Evolutionary conservation across 106 monocot species (phyloP).

Genomic region (Phalaenopsis aphrodite): DNA sequence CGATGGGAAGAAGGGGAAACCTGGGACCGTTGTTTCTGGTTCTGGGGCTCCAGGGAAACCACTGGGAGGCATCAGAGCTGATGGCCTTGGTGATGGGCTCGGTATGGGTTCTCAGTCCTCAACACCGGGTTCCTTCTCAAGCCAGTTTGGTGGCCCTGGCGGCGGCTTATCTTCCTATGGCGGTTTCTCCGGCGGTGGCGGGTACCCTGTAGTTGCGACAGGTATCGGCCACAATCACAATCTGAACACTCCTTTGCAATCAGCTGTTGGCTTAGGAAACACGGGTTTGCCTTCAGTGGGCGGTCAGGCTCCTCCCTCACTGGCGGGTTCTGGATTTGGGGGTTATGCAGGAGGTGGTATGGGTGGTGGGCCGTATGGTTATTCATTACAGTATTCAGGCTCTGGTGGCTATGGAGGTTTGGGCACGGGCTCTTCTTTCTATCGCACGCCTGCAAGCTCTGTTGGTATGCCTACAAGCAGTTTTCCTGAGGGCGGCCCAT

Average conservation of each 20-base stretch:
- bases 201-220: not conserved
- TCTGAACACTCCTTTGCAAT: not conserved
- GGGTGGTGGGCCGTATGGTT: conserved; percentile 8
- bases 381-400: conserved; percentile 12
- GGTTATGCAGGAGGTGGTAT: conserved; percentile 3
- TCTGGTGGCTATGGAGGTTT: conserved; percentile 20
- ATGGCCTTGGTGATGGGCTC: not conserved
- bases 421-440: conserved; percentile 12
- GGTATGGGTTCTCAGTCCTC: conserved; percentile 9
- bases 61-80: not conserved
- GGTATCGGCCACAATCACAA: not conserved
- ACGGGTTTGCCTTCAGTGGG: not conserved
- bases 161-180: conserved; percentile 3
- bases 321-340: conserved; percentile 5
- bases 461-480: conserved; percentile 8
- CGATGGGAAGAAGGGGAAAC: conserved; percentile 75
- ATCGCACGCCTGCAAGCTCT: not conserved
- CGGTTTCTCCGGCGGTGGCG: not conserved
- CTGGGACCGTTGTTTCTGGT: conserved; percentile 8
- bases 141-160: conserved; percentile 12
- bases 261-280: not conserved
- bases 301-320: not conserved
- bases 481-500: conserved; percentile 15
- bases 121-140: conserved; percentile 5
- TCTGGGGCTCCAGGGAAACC: not conserved